Base-by-base conservation (phyloP, 2,329 filamentous ascomycete species). In the Capronia epimyces region DNA sequence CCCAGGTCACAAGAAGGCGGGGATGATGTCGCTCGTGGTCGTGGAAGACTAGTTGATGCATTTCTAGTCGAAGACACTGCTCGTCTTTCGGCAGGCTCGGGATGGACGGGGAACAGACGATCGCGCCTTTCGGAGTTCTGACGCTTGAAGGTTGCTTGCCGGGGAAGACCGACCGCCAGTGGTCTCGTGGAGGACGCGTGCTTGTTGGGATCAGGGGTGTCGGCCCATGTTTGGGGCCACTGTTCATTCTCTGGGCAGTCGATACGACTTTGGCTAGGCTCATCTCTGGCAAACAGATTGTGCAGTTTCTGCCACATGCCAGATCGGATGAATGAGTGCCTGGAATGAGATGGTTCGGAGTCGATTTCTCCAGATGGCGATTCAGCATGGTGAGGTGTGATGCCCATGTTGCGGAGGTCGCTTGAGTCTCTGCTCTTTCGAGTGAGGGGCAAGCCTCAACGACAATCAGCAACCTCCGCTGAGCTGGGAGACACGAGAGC, bases 111-210 rank as follows among this genome's bases (percentile, higher is more conserved):
- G 52, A 84, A 75, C 47, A 95, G 75, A 62, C 82, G 84, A 60
- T 86, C 81, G 60, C 89, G 79, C 56, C 80, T 78, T 69, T 95
- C 90, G 22, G 88, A 91, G 65, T 86, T 80, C 67, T 91, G 88
- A 62, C 89, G 81, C 68, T 83, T 86, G 69, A 94, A 89, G 0
- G 88, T 94, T 61, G 84, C 81, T 3, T 83, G 75, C 43, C 88
- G 80, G 32, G 89, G 87, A 31, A 95, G 71, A 13, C 85, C 84
- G 15, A 89, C 85, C 13, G 90, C 81, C n/a, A 89, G 87, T 29
- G 59, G 59, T 21, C 51, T 52, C 36, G 34, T 40, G 45, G 50
- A 46, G 20, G 53, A 46, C 29, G 57, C 54, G n/a, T 25, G 40
- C 20, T 50, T 48, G 20, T 15, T 46, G 27, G 43, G 43, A 45